Evolutionary conservation across 805 yeast species (phyloP).

Genomic region (Suhomyces xylopsoci): DNA sequence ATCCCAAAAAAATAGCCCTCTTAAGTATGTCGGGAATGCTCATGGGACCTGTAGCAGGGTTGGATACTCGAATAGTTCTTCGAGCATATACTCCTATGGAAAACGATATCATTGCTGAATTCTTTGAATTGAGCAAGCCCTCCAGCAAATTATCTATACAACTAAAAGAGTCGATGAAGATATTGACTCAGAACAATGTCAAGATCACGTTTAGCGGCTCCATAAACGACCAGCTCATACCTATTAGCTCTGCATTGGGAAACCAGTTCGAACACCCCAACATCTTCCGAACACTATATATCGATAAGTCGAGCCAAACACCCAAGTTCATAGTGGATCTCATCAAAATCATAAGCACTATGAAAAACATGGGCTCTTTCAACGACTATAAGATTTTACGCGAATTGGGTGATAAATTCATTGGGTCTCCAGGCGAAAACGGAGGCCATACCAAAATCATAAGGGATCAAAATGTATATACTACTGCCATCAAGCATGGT

Average conservation of each 20-base stretch:
- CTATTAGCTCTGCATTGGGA: constrained; percentile 30
- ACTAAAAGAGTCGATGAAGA: constrained; percentile 17
- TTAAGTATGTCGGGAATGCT: constrained; percentile 36
- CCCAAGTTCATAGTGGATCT: constrained; percentile 29
- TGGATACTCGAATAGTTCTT: constrained; percentile 34
- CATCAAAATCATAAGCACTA: constrained; percentile 24
- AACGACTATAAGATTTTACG: constrained; percentile 28
- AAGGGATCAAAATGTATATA: constrained; percentile 23
- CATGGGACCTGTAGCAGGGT: constrained; percentile 30
- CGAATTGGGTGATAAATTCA: constrained; percentile 29
- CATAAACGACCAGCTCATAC: constrained; percentile 36
- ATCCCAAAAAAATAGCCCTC: constrained; percentile 20
- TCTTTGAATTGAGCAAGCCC: constrained; percentile 32
- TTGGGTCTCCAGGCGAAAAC: constrained; percentile 19
- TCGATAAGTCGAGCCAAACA: constrained; percentile 15
- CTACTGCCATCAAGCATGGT: constrained; percentile 27
- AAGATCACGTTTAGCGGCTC: constrained; percentile 36
- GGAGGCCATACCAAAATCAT: constrained; percentile 31
- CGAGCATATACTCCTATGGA: constrained; percentile 37
- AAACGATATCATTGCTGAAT: constrained; percentile 34
- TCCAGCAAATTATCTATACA: constrained; percentile 14
- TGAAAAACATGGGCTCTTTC: constrained; percentile 34
- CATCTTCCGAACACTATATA: constrained; percentile 27
- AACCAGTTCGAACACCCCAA: constrained; percentile 35
- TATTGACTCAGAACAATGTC: constrained; percentile 23